Conservation (phyloP, 83 land plant genomes). For the Picea mariana region DNA sequence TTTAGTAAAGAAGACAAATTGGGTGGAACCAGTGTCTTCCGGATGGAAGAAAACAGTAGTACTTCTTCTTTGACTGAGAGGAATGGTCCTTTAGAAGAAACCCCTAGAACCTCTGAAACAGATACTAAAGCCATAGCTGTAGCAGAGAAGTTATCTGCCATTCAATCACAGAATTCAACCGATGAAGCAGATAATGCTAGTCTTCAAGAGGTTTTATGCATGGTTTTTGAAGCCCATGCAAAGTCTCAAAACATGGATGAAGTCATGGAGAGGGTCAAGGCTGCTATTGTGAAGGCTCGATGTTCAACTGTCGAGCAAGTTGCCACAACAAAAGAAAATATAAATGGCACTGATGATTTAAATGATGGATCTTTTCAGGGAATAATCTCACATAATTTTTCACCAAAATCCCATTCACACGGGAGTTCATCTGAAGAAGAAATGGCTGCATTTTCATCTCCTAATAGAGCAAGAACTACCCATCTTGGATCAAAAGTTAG, state of each 20-base stretch:
- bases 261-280: conserved; percentile 34
- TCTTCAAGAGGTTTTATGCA: conserved; percentile 39
- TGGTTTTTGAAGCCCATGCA: conserved; percentile 23
- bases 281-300: conserved; percentile 20
- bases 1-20: background rate
- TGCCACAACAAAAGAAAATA: background rate
- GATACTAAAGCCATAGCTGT: background rate
- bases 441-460: background rate
- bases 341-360: background rate
- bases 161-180: background rate
- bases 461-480: background rate
- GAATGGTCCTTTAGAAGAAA: background rate
- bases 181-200: conserved; percentile 24
- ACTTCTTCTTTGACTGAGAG: background rate
- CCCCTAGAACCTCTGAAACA: conserved; percentile 18
- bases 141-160: background rate
- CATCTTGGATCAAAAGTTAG: conserved; percentile 18
- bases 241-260: conserved; percentile 32
- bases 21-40: background rate
- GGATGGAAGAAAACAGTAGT: background rate
- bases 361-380: conserved; percentile 14
- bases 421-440: conserved; percentile 9
- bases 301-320: conserved; percentile 7
- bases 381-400: conserved; percentile 13
- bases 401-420: conserved; percentile 8